phyloP scores from a whole-genome alignment of 2,329 filamentous ascomycete species.

The Fusarium sp. region DNA sequence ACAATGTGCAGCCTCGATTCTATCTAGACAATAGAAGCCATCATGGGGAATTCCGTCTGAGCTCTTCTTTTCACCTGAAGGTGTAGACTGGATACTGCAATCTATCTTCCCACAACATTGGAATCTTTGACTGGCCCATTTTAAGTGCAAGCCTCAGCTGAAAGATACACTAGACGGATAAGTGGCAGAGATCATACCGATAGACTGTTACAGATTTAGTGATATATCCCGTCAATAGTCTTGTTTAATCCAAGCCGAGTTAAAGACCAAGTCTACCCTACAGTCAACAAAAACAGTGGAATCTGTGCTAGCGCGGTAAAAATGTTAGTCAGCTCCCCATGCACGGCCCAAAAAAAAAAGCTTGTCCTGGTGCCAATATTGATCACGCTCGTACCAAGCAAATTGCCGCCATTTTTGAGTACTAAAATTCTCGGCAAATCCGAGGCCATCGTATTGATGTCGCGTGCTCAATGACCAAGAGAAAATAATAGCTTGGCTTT shows the following conservation, averaged over 20 bases:
- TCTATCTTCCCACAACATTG: too few species aligned
- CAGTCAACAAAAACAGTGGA: neutral
- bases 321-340: neutral
- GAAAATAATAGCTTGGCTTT: conserved; percentile 6
- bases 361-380: conserved; percentile 12
- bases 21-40: too few species aligned
- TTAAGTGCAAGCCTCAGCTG: fast-evolving
- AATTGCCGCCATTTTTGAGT: neutral
- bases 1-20: too few species aligned
- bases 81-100: too few species aligned
- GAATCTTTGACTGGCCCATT: fast-evolving
- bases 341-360: conserved; percentile 3
- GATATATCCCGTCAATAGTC: neutral
- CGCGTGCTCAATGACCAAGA: conserved; percentile 27
- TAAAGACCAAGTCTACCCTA: neutral
- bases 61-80: too few species aligned
- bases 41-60: too few species aligned
- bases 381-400: neutral
- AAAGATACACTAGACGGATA: fast-evolving
- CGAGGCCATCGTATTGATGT: conserved; percentile 15
- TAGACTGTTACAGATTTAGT: neutral
- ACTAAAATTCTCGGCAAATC: conserved; percentile 11
- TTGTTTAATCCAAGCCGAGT: neutral
- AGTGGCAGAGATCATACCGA: too few species aligned
- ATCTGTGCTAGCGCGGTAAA: neutral